phyloP scores from a whole-genome alignment of 495 filamentous ascomycete genomes.

The Penicillium pulvis region DNA sequence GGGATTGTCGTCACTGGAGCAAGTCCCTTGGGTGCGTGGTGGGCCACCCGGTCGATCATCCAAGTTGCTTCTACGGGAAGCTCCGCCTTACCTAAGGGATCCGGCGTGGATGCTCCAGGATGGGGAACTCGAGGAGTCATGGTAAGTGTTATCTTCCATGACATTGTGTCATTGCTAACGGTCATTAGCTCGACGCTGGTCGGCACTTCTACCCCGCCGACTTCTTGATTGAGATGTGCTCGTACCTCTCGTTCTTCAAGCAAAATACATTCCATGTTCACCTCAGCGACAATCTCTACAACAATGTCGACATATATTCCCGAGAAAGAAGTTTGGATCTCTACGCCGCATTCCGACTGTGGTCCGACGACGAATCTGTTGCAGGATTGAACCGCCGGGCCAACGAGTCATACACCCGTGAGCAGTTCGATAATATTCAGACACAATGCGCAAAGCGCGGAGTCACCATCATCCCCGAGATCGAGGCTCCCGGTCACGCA shows the following conservation, averaged over 20 bases:
- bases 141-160: slow-evolving; percentile 17
- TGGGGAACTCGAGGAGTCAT: slow-evolving; percentile 51
- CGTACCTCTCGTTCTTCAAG: slow-evolving; percentile 57
- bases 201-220: slow-evolving; percentile 54
- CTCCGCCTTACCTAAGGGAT: slow-evolving; percentile 38
- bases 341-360: slow-evolving; percentile 50
- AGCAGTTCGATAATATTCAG: slow-evolving; percentile 48
- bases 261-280: slow-evolving; percentile 57
- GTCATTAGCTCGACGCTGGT: slow-evolving; percentile 43
- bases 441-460: slow-evolving; percentile 47
- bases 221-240: slow-evolving; percentile 54
- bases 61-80: slow-evolving; percentile 45
- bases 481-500: slow-evolving; percentile 55
- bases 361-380: slow-evolving; percentile 32
- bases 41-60: slow-evolving; percentile 53
- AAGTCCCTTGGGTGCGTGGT: slow-evolving; percentile 53
- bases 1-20: slow-evolving; percentile 50
- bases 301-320: slow-evolving; percentile 39
- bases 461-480: slow-evolving; percentile 54
- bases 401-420: slow-evolving; percentile 52
- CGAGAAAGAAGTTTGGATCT: slow-evolving; percentile 41
- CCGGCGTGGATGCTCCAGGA: slow-evolving; percentile 46
- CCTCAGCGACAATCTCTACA: slow-evolving; percentile 52
- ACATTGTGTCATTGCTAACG: neutral
- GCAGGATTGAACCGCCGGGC: slow-evolving; percentile 44